A percentile compares a stretch with the other conserved stretches of the same genome.
phyloP scores from a whole-genome alignment of 345 rosid genomes.

The Aquilaria sinensis region DNA sequence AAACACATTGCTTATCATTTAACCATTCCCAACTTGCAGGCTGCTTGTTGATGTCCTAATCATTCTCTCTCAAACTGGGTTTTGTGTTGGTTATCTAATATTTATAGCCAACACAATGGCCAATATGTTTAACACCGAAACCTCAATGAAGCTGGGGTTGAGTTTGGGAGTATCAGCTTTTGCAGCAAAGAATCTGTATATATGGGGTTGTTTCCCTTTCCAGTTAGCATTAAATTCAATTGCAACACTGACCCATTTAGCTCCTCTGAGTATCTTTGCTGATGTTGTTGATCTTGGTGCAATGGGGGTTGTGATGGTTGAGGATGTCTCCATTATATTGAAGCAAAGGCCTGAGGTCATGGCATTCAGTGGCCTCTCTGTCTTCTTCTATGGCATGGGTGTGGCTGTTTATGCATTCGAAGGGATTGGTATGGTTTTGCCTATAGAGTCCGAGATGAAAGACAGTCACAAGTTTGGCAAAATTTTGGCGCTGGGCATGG shows the following conservation, averaged over 20 bases:
- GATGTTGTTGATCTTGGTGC: constrained; percentile 79
- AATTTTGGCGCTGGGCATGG: constrained; percentile 44
- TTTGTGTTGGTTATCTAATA: constrained; percentile 79
- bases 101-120: constrained; percentile 62
- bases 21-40: constrained; percentile 30
- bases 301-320: constrained; percentile 59
- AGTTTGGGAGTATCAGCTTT: constrained; percentile 33
- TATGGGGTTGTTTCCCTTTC: constrained; percentile 80
- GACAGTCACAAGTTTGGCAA: constrained; percentile 58
- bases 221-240: constrained; percentile 76
- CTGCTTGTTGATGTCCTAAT: constrained; percentile 60
- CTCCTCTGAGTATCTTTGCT: constrained; percentile 91
- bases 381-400: constrained; percentile 75
- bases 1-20: no score
- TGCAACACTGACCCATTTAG: constrained; percentile 69
- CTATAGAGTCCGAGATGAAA: constrained; percentile 58
- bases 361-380: constrained; percentile 57
- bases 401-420: constrained; percentile 76
- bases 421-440: constrained; percentile 77
- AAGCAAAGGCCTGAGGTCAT: constrained; percentile 36
- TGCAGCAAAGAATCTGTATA: constrained; percentile 46
- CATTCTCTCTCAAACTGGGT: constrained; percentile 69
- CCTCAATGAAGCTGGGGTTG: constrained; percentile 19
- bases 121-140: constrained; percentile 27
- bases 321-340: constrained; percentile 40